Evolutionary conservation across 805 yeast genomes (phyloP), one percentile per base, ranked within the genome.

Genomic region (Kazachstania psychrophila): DNA sequence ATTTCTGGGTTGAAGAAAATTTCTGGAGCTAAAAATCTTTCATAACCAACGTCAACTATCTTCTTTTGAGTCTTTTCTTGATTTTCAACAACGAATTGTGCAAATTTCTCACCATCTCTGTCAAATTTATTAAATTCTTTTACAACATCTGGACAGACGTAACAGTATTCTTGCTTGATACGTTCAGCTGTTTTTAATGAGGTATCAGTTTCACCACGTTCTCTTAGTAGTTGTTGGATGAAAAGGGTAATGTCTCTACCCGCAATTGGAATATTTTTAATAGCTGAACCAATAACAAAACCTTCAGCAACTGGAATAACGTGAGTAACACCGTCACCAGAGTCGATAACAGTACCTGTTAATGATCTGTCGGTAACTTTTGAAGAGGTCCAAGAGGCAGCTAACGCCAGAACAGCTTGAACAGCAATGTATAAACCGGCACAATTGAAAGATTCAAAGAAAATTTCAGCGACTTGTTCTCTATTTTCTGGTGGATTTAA

Each of bases 291-390:
- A 59, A 92, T 92, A 23, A 92, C 98, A 58, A 92, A 92, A 41
- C 99, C 99, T 65, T 92, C 98, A 19, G 98, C 97, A 24, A 92
- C 99, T 12, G 99, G 97, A 45, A 92, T 92, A 31, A 92, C 97
- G 61, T 92, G 99, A 10, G 98, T 92, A 4, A 92, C 98, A 70
- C 98, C 98, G 57, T 89, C 98, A 66, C 98, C 98, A 2, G 94
- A 80, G 59, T 92, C 98, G 51, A 92, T 89, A 47, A 92, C 99
- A 0, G 97, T 92, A 62, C 99, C 99, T 6, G 98, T 92, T 50
- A 92, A 70, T 1, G 97, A 86, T 62, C 96, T 77, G 56, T 89
- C 98, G 42, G 78, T 79, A 22, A 87, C 97, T 58, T 92, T 92
- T 13, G 95, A 77, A 11, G 95, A 84, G 5, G 98, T 89, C 99